phyloP scores from a whole-genome alignment of 2,329 filamentous ascomycete species.

The Fusarium decemcellulare region DNA sequence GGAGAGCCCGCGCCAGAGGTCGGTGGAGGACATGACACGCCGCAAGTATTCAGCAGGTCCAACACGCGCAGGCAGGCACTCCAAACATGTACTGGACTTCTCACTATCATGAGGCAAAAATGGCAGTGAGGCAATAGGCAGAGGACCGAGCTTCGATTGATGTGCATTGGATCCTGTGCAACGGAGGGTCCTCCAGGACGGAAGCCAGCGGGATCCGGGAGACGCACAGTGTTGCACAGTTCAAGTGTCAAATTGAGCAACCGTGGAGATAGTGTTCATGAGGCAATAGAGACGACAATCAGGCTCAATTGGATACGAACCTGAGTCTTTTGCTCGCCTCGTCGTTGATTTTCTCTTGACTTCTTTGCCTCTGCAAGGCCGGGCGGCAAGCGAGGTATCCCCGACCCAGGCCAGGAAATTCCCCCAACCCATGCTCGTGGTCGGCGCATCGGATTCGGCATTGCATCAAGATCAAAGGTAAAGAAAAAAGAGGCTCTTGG shows the following conservation, averaged over 20 bases:
- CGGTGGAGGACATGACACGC: conserved; percentile 22
- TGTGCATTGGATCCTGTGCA: conserved; percentile 22
- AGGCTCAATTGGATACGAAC: conserved; percentile 26
- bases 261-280: conserved; percentile 18
- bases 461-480: conserved; percentile 27
- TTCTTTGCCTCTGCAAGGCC: conserved; percentile 18
- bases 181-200: conserved; percentile 27
- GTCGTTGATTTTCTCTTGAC: not conserved
- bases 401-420: conserved; percentile 29
- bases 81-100: conserved; percentile 25
- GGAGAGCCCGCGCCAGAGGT: conserved; percentile 22
- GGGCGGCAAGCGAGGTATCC: conserved; percentile 34
- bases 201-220: conserved; percentile 39
- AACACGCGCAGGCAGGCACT: conserved; percentile 11
- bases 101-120: conserved; percentile 37
- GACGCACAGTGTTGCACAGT: conserved; percentile 42
- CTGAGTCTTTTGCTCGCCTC: conserved; percentile 20
- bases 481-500: conserved; percentile 12
- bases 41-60: conserved; percentile 30
- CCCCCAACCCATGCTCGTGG: conserved; percentile 36
- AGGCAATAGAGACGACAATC: conserved; percentile 15
- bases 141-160: conserved; percentile 33
- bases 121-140: conserved; percentile 28
- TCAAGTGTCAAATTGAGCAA: conserved; percentile 13
- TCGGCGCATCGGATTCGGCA: conserved; percentile 17